Evolutionary conservation across 805 yeast species (phyloP), one percentile per base, ranked within the genome.

Genomic region (Yarrowia sp.): DNA sequence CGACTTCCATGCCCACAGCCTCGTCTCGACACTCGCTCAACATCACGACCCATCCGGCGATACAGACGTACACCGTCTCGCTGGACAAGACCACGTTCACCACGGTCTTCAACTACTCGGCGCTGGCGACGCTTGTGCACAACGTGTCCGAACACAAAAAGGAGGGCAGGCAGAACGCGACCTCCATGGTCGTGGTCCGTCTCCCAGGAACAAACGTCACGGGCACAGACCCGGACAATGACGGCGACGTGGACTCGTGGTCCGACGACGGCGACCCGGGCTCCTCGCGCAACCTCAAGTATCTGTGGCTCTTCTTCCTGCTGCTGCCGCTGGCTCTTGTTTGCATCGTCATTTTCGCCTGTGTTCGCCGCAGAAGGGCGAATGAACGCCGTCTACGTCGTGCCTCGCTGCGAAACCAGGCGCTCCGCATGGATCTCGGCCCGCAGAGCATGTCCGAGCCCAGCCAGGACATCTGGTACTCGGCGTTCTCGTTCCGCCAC

Each of bases 221-320:
- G 22, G 61, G 61, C 1, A 14, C 38, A 2, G 61, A 55, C 47
- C 27, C 46, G 16, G 47, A 55, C 29, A 38, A 38, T 10, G 61
- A 55, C 29, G 61, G 61, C 13, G 38, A 55, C 38, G 47, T 55
- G 38, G 61, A 55, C 47, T 27, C 47, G 12, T 55, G 61, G 61
- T 36, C 61, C 9, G 29, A 55, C 19, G 47, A 31, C n/a, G 47
- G 47, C 12, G 47, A 55, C 25, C 8, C 16, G 6, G 38, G 47
- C 47, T 27, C 35, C 13, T 55, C 61, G 7, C 32, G 47, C 33
- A 55, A 55, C 61, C 61, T 55, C 61, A 55, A 55, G 38, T 39
- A 29, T n/a, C 47, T 55, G 47, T 55, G 61, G 61, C 61, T 55
- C 22, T 55, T 55, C 16, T 55, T 55, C 25, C 47, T 55, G 38